Evolutionary conservation across 2,329 filamentous ascomycete species (phyloP).

Genomic region (Juglanconis oblonga): DNA sequence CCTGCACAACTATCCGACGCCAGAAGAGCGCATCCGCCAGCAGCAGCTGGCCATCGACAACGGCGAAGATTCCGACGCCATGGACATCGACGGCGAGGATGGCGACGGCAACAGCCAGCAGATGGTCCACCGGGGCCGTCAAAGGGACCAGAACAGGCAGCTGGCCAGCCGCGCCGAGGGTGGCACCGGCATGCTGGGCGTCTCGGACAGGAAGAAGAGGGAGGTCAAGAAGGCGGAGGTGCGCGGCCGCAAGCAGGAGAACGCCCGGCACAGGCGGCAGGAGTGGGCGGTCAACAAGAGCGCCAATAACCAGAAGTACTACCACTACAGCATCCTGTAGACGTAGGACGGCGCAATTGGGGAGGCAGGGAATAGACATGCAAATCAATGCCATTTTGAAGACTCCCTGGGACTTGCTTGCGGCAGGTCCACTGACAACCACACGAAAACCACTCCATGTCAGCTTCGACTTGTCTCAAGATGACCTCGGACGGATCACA

Average conservation of each 20-base stretch:
- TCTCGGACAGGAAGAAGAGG: slow-evolving; percentile 71
- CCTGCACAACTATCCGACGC: slow-evolving; percentile 76
- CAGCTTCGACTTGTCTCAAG: too few species aligned
- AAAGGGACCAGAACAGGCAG: slow-evolving; percentile 46
- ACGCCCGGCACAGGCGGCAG: slow-evolving; percentile 59
- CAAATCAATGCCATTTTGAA: neutral
- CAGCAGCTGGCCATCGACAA: slow-evolving; percentile 53
- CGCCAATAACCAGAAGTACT: slow-evolving; percentile 69
- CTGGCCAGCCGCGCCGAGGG: slow-evolving; percentile 68
- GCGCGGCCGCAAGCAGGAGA: slow-evolving; percentile 63
- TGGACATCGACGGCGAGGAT: slow-evolving; percentile 42
- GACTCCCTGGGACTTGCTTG: too few species aligned
- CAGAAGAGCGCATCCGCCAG: slow-evolving; percentile 70
- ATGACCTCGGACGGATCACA: too few species aligned
- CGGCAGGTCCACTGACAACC: too few species aligned
- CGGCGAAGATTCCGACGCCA: slow-evolving; percentile 24
- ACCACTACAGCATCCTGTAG: slow-evolving; percentile 47
- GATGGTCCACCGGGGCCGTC: slow-evolving; percentile 32
- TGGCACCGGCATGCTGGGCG: slow-evolving; percentile 73
- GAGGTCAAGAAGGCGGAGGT: slow-evolving; percentile 66
- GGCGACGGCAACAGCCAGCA: slow-evolving; percentile 23
- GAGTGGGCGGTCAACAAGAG: slow-evolving; percentile 70
- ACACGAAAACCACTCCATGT: too few species aligned
- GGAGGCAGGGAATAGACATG: too few species aligned
- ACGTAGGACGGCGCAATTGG: slow-evolving; percentile 19